Evolutionary conservation across 129 eudicot species (phyloP), one percentile per base, ranked within the genome.

Genomic region (Flaveria robusta): DNA sequence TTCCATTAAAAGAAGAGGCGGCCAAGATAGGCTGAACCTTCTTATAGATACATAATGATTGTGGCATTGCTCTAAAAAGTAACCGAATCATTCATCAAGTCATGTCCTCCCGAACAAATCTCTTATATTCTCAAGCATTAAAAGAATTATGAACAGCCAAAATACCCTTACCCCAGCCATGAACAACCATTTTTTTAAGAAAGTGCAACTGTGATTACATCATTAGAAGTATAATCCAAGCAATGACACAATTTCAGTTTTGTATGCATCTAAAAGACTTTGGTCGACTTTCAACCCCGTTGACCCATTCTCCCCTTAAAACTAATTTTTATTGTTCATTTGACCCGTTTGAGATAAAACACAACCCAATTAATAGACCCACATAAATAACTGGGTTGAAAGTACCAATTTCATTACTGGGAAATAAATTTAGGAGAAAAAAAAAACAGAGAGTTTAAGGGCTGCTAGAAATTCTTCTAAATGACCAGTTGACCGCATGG

Each of bases 391-490:
- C n/a, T 26, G 68, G 19, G 43, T 13, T 62, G 39, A 62, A 29
- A 29, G n/a, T n/a, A n/a, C n/a, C 15, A 65, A 18, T 52, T 43
- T 12, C n/a, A 66, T 77, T 63, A 59, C 66, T 43, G 63, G 14
- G 71, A 18, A 42, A 19, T 27, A 37, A 59, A 23, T 14, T 34
- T 45, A 64, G n/a, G n/a, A n/a, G n/a, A n/a, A n/a, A 18, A 85
- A 60, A 47, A 12, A n/a, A 70, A 66, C 16, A 3, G 56, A n/a
- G n/a, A 15, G 55, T 37, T 14, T 51, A 67, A 41, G 62, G 19
- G 15, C 42, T 27, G n/a, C 49, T 41, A 76, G 65, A 55, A 46
- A 76, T 84, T 86, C 98, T 91, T 92, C 96, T 56, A 96, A 89
- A 77, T 81, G 74, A 55, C 85, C 96, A 74, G 87, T n/a, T n/a